Conservation (phyloP, 768 basidiomycete species). For the Rhizopogon vesiculosus region DNA sequence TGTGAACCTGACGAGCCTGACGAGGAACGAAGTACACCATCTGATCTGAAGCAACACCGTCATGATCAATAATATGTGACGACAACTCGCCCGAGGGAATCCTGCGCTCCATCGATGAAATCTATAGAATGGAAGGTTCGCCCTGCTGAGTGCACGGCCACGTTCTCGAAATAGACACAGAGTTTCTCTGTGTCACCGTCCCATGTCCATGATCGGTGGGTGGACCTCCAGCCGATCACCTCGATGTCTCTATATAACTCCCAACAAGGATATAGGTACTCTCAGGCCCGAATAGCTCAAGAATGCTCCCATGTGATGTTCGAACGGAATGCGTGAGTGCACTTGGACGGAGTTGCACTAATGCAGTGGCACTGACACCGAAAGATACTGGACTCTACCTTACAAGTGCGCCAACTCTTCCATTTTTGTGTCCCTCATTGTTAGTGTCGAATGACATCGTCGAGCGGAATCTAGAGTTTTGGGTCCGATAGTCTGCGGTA, state of each 20-base stretch:
- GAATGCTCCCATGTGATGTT: constrained; percentile 18
- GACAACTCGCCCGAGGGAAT: background rate
- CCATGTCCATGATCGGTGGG: background rate
- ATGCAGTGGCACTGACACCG: background rate
- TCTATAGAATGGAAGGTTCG: background rate
- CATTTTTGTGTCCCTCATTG: background rate
- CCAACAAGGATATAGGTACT: constrained; percentile 6
- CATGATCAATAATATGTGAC: background rate
- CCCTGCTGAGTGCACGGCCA: background rate
- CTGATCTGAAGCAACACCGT: background rate
- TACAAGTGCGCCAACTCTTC: background rate
- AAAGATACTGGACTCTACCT: background rate
- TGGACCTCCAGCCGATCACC: constrained; percentile 4
- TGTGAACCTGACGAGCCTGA: background rate
- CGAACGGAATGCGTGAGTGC: constrained; percentile 15
- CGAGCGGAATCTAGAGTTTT: constrained; percentile 4
- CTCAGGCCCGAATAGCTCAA: constrained; percentile 14
- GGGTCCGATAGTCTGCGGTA: constrained; percentile 7
- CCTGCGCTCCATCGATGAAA: background rate
- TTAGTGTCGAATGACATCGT: constrained; percentile 1
- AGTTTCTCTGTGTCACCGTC: background rate
- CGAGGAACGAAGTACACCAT: background rate
- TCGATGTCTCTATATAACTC: background rate
- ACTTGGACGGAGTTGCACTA: constrained; percentile 1
- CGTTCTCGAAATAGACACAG: background rate